Conservation (phyloP, 2,329 filamentous ascomycete species). For the Chalaropsis thielavioides region DNA sequence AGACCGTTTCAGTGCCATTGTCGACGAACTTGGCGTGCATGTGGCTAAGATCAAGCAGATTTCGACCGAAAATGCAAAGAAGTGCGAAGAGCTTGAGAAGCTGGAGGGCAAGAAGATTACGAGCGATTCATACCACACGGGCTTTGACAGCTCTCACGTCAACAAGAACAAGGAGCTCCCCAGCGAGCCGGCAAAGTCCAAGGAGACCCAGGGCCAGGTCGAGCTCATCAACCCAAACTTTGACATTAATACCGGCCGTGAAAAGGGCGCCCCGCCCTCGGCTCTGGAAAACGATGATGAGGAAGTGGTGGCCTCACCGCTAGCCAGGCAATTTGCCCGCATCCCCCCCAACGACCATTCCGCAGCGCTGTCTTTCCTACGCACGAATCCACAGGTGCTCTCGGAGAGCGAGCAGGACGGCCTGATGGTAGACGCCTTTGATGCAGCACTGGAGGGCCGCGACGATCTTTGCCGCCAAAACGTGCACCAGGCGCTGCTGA, state of each 20-base stretch:
- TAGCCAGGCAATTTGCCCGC: constrained; percentile 67
- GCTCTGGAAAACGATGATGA: constrained; percentile 47
- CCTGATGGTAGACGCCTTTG: constrained; percentile 80
- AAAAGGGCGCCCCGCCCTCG: constrained; percentile 15
- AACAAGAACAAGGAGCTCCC: constrained; percentile 41
- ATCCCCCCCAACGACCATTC: constrained; percentile 65
- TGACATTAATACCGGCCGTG: constrained; percentile 19
- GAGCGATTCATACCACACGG: constrained; percentile 74
- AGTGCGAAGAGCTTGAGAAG: constrained; percentile 68
- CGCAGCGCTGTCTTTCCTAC: constrained; percentile 60
- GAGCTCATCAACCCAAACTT: constrained; percentile 43
- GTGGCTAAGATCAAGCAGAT: constrained; percentile 61
- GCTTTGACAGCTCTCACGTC: constrained; percentile 79
- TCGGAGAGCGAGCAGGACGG: constrained; percentile 81
- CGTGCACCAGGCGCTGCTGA: constrained; percentile 79
- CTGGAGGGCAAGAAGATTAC: constrained; percentile 85
- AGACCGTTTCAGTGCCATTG: constrained; percentile 58
- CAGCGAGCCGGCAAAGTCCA: constrained; percentile 34
- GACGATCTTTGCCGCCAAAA: constrained; percentile 68
- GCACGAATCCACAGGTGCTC: constrained; percentile 62
- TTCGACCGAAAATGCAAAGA: constrained; percentile 58
- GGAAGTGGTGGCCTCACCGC: constrained; percentile 58
- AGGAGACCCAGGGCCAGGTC: constrained; percentile 8
- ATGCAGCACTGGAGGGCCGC: constrained; percentile 62
- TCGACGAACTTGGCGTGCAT: constrained; percentile 64